phyloP scores from a whole-genome alignment of 1,139 yeast species.

The Taphrina wiesneri region DNA sequence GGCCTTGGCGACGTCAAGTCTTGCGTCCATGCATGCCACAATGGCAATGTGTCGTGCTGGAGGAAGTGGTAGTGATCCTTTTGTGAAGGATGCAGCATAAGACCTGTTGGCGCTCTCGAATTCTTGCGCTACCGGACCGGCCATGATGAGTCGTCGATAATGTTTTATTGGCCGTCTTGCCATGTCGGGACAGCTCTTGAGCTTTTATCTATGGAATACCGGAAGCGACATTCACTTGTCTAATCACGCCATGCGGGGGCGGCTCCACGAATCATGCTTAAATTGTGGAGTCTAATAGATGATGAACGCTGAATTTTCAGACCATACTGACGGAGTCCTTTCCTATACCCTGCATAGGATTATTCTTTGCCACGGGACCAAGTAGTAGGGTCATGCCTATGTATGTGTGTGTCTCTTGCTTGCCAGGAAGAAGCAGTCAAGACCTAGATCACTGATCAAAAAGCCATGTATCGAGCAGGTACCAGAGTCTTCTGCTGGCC shows the following conservation, averaged over 20 bases:
- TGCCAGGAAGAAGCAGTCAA: no score
- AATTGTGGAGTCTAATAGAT: conserved; percentile 7
- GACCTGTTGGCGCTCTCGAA: conserved; percentile 39
- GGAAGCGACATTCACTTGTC: neutral
- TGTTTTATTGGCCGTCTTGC: no score
- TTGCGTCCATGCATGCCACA: conserved; percentile 53
- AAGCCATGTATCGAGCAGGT: no score
- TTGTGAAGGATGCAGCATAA: conserved; percentile 38
- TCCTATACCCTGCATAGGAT: no score
- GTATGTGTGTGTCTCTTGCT: no score
- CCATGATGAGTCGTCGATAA: neutral
- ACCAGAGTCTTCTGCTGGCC: no score
- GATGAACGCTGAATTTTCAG: no score
- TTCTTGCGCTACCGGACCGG: conserved; percentile 33
- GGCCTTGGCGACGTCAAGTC: conserved; percentile 51
- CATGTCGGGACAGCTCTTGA: no score
- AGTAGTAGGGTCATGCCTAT: no score
- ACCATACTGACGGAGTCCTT: no score
- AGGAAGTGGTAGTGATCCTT: conserved; percentile 46
- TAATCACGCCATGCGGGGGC: neutral
- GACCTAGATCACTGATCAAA: no score
- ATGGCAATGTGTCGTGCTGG: conserved; percentile 49
- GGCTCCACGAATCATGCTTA: neutral
- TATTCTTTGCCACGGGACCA: no score
- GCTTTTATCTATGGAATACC: neutral